Base-by-base conservation (phyloP, 2,329 filamentous ascomycete genomes). In the Amylocarpus encephaloides region DNA sequence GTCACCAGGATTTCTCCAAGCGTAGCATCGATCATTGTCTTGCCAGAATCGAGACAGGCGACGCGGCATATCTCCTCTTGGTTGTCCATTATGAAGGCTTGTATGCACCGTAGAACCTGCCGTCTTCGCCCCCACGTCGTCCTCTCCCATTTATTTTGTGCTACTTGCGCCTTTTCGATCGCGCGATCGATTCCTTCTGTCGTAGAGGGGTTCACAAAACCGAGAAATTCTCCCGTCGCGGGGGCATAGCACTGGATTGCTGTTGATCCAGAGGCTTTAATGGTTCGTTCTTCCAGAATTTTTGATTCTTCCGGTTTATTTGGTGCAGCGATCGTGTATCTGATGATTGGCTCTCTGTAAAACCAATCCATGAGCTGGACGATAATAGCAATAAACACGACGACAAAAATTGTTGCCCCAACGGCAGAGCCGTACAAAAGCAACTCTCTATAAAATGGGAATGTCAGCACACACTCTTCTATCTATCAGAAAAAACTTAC, bases 1-100 rank as follows among this genome's bases (percentile, higher is more conserved):
- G 93, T 96, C 38, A 96, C 90, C 49, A 98, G 76, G 56, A 97
- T 91, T 75, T 98, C 93, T 46, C 93, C 93, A 49, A 98, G 83
- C 59, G 87, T 84, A 1, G 92, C 93, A 70, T 98, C 93, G 35
- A 97, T 83, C 74, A 92, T 87, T 1, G 94, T 96, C 76, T 98
- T 98, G 56, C 93, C 93, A 38, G 88, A 94, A 70, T 98, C 93
- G 33, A 95, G 76, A 64, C 88, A 94, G 44, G 91, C 92, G 29
- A 89, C 81, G 13, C 81, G 79, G 62, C 89, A 91, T 60, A 98
- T 94, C 22, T 85, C 77, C 58, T 92, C 86, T 67, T 96, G 90
- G 66, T 97, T 86, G 57, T 94, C 86, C 51, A 98, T 78, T 9
- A 98, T 77, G 60, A 91, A 84, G 68, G 83, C 85, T 60, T 95